Base-by-base conservation (phyloP, 1,139 yeast genomes). In the Citeromyces hawaiiensis region DNA sequence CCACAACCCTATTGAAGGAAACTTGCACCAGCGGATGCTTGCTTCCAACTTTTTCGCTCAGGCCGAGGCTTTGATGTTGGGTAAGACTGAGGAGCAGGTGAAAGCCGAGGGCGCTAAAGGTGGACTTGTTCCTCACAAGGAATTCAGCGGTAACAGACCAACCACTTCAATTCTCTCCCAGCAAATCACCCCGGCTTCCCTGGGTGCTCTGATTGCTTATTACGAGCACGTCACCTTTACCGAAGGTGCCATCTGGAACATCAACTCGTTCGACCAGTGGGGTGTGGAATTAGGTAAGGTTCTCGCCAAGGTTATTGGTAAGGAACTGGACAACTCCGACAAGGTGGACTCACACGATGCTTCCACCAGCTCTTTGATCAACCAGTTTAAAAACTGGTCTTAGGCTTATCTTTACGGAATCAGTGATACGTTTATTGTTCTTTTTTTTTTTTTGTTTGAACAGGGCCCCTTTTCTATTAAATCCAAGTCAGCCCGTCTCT, bases 231-330 rank as follows among this genome's bases (percentile, higher is more conserved):
- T 86, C 43, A 91, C 97, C 33, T 91, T 91, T 66, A 88, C 88
- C 45, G 98, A 91, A 68, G 98, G 98, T 65, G 98, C 98, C 44
- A 66, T 91, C 56, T 91, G 98, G 98, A 91, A 93, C 75, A 88
- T 91, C 70, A 91, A 91, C 76, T 88, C 97, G 14, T 91, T 86
- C 59, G 98, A 91, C 70, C 98, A 91, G 72, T 91, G 97, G 96
- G 98, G 98, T 65, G 98, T 91, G 55, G 98, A 91, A 70, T 82
- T 91, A 55, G 98, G 98, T 61, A 91, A 91, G 71, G 94, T 83
- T 41, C 76, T 91, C 59, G 98, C 98, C 58, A 91, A 91, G 79
- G 94, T 73, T 47, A 91, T 91, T 57, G 93, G 94, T 52, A 72
- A 74, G 54, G 96, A 91, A 67, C 77, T 91, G 59, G 56, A 66